These are phyloP conservation scores for Phylloporus sp. DNA, from an alignment of 768 basidiomycete genomes.

Conservation along the genomic window DNA sequence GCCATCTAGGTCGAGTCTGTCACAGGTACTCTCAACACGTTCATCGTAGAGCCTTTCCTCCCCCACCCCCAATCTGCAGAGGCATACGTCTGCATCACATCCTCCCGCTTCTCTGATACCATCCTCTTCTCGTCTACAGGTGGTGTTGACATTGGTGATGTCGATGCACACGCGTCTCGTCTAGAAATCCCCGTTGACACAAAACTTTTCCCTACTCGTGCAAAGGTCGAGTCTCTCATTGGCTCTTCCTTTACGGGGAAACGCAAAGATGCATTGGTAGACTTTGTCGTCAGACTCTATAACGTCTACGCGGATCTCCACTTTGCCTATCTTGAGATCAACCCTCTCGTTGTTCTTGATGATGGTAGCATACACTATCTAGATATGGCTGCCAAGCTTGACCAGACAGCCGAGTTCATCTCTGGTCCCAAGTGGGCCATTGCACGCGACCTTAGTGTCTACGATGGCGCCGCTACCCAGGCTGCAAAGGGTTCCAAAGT, in stretches of 20 bases:
- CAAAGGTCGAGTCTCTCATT: slow-evolving; percentile 76
- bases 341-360: slow-evolving; percentile 94
- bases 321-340: slow-evolving; percentile 99
- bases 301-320: slow-evolving; percentile 97
- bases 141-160: slow-evolving; percentile 98
- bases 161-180: slow-evolving; percentile 93
- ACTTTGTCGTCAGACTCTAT: slow-evolving; percentile 94
- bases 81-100: slow-evolving; percentile 98
- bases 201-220: slow-evolving; percentile 76
- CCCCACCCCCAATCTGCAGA: slow-evolving; percentile 92
- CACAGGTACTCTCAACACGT: slow-evolving; percentile 93
- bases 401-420: slow-evolving; percentile 97
- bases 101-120: slow-evolving; percentile 87
- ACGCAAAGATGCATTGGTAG: slow-evolving; percentile 88
- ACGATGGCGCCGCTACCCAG: slow-evolving; percentile 44
- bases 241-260: slow-evolving; percentile 68
- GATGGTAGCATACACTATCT: slow-evolving; percentile 83
- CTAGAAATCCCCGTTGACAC: slow-evolving; percentile 71
- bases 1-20: slow-evolving; percentile 76
- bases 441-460: slow-evolving; percentile 82
- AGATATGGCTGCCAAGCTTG: slow-evolving; percentile 99
- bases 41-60: slow-evolving; percentile 99
- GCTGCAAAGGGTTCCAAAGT: slow-evolving; percentile 45
- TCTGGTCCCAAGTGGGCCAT: slow-evolving; percentile 99
- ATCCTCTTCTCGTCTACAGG: slow-evolving; percentile 99